These are phyloP conservation scores for Talaromyces islandicus DNA, from an alignment of 2,329 filamentous ascomycete species.

Conservation along the genomic window DNA sequence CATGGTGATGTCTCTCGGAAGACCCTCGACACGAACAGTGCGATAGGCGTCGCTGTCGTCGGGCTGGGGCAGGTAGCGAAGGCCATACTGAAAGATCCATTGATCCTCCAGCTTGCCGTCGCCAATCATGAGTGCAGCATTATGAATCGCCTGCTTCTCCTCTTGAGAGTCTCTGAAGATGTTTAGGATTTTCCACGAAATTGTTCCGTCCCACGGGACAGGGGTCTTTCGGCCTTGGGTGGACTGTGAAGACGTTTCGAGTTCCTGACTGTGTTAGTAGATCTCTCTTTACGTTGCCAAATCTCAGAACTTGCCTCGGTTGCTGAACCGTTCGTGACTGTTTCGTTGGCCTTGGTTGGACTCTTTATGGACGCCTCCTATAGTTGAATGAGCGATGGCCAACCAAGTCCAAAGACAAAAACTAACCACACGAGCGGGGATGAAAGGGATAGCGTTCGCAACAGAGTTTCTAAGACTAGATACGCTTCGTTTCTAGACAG, in stretches of 20 bases:
- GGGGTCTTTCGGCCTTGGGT: not conserved
- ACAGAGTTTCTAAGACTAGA: not conserved
- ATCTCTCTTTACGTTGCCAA: not conserved
- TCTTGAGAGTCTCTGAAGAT: slow-evolving; percentile 18
- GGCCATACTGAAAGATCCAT: slow-evolving; percentile 24
- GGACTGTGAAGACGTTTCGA: not conserved
- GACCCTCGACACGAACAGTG: slow-evolving; percentile 23
- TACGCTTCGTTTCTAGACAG: not conserved
- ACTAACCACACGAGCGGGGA: not conserved
- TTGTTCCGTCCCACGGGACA: slow-evolving; percentile 9
- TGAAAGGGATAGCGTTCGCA: not conserved
- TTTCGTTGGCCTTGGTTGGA: not conserved
- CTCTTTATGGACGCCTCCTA: not conserved
- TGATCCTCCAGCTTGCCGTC: slow-evolving; percentile 12
- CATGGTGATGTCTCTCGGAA: slow-evolving; percentile 18
- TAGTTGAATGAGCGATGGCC: not conserved
- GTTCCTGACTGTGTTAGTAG: not conserved
- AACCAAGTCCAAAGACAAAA: not conserved
- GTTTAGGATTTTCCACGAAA: slow-evolving; percentile 11
- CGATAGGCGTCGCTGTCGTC: slow-evolving; percentile 21
- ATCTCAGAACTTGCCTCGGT: too few species aligned
- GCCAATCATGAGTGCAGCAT: slow-evolving; percentile 8
- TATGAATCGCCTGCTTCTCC: slow-evolving; percentile 14
- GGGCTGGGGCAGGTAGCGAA: slow-evolving; percentile 23
- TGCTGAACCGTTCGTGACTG: not conserved